phyloP scores from a whole-genome alignment of 2,329 filamentous ascomycete genomes.

The Paecilomyces dactylethromorphus region DNA sequence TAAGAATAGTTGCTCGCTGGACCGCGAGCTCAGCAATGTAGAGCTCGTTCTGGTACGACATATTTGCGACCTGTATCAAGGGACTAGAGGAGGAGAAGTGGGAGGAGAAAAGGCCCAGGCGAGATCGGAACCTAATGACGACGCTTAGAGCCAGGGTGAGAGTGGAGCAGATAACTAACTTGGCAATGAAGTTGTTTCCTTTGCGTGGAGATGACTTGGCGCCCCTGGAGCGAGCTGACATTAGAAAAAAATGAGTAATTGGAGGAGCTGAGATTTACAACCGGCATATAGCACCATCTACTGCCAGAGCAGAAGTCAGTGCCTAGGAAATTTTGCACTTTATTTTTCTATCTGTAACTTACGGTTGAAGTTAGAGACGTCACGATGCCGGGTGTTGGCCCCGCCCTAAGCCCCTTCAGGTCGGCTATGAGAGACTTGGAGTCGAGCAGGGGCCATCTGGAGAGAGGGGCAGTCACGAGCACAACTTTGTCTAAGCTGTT shows the following conservation, averaged over 20 bases:
- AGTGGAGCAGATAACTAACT: slow-evolving; percentile 28
- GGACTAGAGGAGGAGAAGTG: slow-evolving; percentile 16
- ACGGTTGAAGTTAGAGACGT: background rate
- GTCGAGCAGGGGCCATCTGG: background rate
- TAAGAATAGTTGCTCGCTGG: slow-evolving; percentile 71
- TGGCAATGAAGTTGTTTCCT: slow-evolving; percentile 19
- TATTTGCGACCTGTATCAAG: slow-evolving; percentile 20
- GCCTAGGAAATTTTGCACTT: background rate
- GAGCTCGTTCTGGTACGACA: slow-evolving; percentile 68
- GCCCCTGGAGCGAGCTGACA: slow-evolving; percentile 1
- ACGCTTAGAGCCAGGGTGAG: slow-evolving; percentile 38
- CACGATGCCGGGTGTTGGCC: slow-evolving; percentile 1
- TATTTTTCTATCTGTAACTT: background rate
- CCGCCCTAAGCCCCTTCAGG: slow-evolving; percentile 14
- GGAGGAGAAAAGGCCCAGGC: slow-evolving; percentile 32
- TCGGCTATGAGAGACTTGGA: background rate
- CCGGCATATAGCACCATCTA: background rate
- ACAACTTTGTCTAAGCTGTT: background rate
- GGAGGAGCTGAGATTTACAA: background rate
- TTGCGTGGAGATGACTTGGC: slow-evolving; percentile 12
- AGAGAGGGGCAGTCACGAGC: slow-evolving; percentile 17
- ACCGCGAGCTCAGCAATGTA: slow-evolving; percentile 81
- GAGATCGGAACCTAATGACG: slow-evolving; percentile 31
- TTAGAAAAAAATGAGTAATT: background rate
- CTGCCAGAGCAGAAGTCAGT: background rate